Evolutionary conservation across 805 yeast genomes (phyloP).

Genomic region (Wickerhamiella cacticola): DNA sequence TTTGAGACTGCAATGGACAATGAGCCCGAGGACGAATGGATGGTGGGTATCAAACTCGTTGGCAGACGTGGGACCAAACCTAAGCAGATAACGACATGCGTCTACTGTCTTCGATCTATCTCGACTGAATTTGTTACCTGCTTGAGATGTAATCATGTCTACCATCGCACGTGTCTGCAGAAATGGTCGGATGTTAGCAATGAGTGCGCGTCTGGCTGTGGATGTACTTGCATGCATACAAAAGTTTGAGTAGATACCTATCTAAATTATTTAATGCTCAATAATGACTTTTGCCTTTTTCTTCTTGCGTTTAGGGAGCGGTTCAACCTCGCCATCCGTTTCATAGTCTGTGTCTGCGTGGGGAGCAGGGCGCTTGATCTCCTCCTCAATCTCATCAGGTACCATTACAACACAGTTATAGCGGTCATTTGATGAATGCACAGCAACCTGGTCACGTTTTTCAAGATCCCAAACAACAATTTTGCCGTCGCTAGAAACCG

Average conservation of each 20-base stretch:
- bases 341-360: conserved; percentile 58
- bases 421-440: conserved; percentile 82
- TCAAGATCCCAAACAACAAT: conserved; percentile 80
- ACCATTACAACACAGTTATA: conserved; percentile 67
- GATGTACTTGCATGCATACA: conserved; percentile 43
- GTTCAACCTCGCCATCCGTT: conserved; percentile 22
- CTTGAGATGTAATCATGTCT: conserved; percentile 59
- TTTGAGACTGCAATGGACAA: conserved; percentile 1
- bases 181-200: conserved; percentile 58
- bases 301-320: conserved; percentile 16
- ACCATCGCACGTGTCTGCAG: conserved; percentile 68
- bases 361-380: conserved; percentile 53
- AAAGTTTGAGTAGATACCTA: conserved; percentile 24
- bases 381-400: conserved; percentile 66
- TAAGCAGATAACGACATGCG: conserved; percentile 35
- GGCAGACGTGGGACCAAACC: conserved; percentile 17
- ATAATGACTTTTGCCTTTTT: conserved; percentile 24
- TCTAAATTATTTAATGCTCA: background rate
- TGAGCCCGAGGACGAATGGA: conserved; percentile 5
- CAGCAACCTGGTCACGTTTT: conserved; percentile 68
- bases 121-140: conserved; percentile 55
- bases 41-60: conserved; percentile 7
- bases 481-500: conserved; percentile 87
- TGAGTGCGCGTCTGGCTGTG: conserved; percentile 80
- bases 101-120: conserved; percentile 51